Base-by-base conservation (phyloP, 2,329 filamentous ascomycete genomes). In the Capronia americana region DNA sequence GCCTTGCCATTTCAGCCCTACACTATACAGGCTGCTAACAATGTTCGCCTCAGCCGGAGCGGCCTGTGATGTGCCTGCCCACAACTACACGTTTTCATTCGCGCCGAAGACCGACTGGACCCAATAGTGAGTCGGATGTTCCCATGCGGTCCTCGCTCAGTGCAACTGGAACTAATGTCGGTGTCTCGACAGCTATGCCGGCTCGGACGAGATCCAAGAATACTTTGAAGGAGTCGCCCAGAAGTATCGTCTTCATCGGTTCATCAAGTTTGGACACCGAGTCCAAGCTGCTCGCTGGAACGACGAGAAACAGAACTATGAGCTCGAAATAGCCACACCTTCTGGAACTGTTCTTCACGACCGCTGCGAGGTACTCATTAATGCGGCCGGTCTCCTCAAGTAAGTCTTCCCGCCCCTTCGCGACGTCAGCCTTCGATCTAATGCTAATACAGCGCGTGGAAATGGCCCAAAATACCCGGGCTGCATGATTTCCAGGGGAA, bases 381-480 rank as follows among this genome's bases (percentile, higher is more conserved):
- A 77, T 34, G 77, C 75, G 2, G 76, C 74, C 2, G 82, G 82
- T 38, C 73, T 76, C 14, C 64, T 81, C 34, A 80, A 79, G 63
- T 65, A 34, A 61, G 26, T 28, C 26, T 28, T 28, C 26, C 26
- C 26, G 26, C 3, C 26, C 26, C 26, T 28, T 28, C 26, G 2
- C 26, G 26, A 28, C 26, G 26, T 28, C 26, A 2, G 26, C 5
- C 26, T 28, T 28, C 26, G 26, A 28, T 46, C 12, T 46, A 46
- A 46, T 46, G 12, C n/a, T 7, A 12, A 2, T 23, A 0, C 61
- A 66, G 70, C 70, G 82, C 82, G 65, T 84, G 79, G 75, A 77
- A 79, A 61, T 84, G 82, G 79, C 86, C 86, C 1, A 79, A 81
- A 20, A 81, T 88, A 20, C 80, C 82, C 0, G 86, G 86, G 0